A percentile compares a stretch with the other conserved stretches of the same genome.
Evolutionary conservation across 257 asterid species (phyloP).

Genomic region (Salvia miltiorrhiza): DNA sequence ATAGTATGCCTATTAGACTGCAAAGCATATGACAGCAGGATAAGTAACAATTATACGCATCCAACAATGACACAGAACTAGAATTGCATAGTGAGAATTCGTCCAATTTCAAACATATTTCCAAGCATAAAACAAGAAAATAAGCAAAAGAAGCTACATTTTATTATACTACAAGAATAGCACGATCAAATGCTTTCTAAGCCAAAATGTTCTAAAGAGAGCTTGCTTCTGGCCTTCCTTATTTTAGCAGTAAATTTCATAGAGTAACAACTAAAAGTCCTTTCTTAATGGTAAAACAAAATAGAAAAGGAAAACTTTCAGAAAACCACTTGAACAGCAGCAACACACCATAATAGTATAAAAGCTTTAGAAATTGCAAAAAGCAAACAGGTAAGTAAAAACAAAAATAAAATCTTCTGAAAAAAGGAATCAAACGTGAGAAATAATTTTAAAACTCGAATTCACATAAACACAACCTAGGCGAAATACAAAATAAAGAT

Average conservation of each 20-base stretch:
- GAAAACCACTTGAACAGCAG: slow-evolving; percentile 9
- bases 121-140: background rate
- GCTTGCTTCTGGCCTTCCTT: no score
- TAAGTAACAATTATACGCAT: background rate
- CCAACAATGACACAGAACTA: background rate
- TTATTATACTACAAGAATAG: background rate
- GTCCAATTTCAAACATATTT: background rate
- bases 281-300: background rate
- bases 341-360: background rate
- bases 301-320: background rate
- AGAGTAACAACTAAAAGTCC: background rate
- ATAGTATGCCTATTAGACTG: slow-evolving; percentile 91
- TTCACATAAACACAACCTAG: background rate
- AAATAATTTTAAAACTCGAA: background rate
- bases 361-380: background rate
- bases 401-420: background rate
- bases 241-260: background rate
- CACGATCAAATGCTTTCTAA: background rate
- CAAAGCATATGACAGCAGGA: slow-evolving; percentile 19
- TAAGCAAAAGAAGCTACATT: background rate
- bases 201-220: background rate
- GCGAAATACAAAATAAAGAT: background rate
- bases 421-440: background rate
- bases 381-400: background rate
- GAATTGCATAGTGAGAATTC: background rate